Base-by-base conservation (phyloP, 805 yeast species). In the Cyberlindnera lachancei region DNA sequence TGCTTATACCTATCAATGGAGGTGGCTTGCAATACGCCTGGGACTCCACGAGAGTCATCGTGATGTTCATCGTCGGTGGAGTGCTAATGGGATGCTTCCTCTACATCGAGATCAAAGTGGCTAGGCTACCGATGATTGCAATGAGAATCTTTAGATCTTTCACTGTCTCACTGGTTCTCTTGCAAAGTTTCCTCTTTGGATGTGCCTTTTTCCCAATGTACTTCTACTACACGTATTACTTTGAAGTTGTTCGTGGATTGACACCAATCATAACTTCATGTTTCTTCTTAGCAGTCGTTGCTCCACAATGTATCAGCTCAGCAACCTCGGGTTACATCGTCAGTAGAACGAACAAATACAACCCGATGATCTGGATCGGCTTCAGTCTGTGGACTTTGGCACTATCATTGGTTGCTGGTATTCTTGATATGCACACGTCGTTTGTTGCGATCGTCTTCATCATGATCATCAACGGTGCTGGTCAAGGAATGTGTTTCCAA, bases 11-110 rank as follows among this genome's bases (percentile, higher is more conserved):
- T 3, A 49, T 75, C 15, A 65, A 68, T 40, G 77, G 79, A 13
- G 86, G 85, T 22, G 85, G 85, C 3, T 57, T 69, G 7, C 57
- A 68, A 9, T 75, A 64, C 46, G 50, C 59, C 0, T 80, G 87
- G 87, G 44, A 64, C 42, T 68, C 67, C 11, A 52, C 66, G 3
- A 36, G 56, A 15, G 61, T 62, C 12, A 64, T 72, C 10, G 33
- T 56, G 6, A 53, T 68, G 53, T 48, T 72, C 24, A 50, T 55
- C 4, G 38, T 70, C 23, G 77, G 78, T 16, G 67, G 60, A 2
- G 33, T 52, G 0, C 54, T 62, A 17, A 57, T 69, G 15, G 36
- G 64, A 1, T 38, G 48, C 0, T 76, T 79, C 34, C 23, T 75
- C 7, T 15, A 72, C 3, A 61, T 70, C 18, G 83, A 79, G 25